A percentile compares a stretch with the other conserved stretches of the same genome.
Evolutionary conservation across 495 filamentous ascomycete genomes (phyloP).

Genomic region (Friedmanniomyces endolithicus): DNA sequence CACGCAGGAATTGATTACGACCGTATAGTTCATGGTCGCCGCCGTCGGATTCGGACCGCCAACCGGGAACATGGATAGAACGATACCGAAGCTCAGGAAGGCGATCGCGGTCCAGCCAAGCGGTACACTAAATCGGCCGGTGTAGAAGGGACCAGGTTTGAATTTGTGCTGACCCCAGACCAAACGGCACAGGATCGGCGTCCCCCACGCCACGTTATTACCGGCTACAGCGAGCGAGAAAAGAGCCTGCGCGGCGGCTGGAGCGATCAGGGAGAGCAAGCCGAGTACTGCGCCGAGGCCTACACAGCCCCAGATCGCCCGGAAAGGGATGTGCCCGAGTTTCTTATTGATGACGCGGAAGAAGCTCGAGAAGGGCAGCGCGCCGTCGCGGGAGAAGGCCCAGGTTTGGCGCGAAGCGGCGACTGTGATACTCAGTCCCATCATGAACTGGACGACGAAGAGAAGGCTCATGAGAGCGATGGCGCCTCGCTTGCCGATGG

Average conservation of each 20-base stretch:
- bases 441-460: slow-evolving; percentile 43
- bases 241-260: slow-evolving; percentile 46
- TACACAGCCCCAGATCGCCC: slow-evolving; percentile 48
- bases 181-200: slow-evolving; percentile 49
- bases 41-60: slow-evolving; percentile 44
- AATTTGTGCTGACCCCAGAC: slow-evolving; percentile 52
- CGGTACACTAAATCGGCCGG: slow-evolving; percentile 39
- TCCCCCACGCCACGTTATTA: slow-evolving; percentile 52
- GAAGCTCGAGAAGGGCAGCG: slow-evolving; percentile 33
- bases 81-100: slow-evolving; percentile 45
- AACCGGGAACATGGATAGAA: slow-evolving; percentile 48
- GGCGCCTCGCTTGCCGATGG: slow-evolving; percentile 39
- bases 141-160: slow-evolving; percentile 51
- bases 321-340: slow-evolving; percentile 48
- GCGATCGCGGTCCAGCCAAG: slow-evolving; percentile 43
- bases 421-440: slow-evolving; percentile 34
- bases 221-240: slow-evolving; percentile 52
- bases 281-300: slow-evolving; percentile 43
- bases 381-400: slow-evolving; percentile 42
- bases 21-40: slow-evolving; percentile 52
- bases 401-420: slow-evolving; percentile 38
- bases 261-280: slow-evolving; percentile 46
- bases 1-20: slow-evolving; percentile 51
- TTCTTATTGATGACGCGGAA: slow-evolving; percentile 10
- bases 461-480: slow-evolving; percentile 47